Conservation (phyloP, 345 rosid genomes). For the Odontarrhena argentea region DNA sequence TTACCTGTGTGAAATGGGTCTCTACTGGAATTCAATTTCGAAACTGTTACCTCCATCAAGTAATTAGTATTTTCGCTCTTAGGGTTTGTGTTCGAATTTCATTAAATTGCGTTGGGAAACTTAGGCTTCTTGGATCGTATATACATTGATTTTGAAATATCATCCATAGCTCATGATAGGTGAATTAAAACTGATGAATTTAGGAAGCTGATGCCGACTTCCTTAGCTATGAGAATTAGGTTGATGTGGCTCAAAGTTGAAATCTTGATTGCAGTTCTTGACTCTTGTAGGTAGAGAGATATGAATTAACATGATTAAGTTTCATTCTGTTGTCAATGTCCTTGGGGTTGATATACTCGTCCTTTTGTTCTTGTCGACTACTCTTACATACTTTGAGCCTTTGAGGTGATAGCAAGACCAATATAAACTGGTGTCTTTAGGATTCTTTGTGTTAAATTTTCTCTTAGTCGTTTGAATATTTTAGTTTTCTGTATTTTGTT, state of each 20-base stretch:
- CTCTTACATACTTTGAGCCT: no score
- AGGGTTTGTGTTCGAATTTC: neutral
- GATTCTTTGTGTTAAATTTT: neutral
- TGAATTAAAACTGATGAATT: neutral
- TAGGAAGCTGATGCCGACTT: conserved; percentile 1
- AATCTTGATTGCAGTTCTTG: conserved; percentile 3
- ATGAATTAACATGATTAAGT: neutral
- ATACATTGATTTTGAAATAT: neutral
- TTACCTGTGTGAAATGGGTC: conserved; percentile 6
- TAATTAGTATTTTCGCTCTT: conserved; percentile 11
- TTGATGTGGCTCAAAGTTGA: neutral
- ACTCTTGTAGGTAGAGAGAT: neutral
- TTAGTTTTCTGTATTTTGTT: neutral
- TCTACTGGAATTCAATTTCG: conserved; percentile 1
- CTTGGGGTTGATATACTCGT: neutral
- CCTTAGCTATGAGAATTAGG: neutral
- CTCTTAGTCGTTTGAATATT: neutral
- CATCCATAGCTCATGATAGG: neutral
- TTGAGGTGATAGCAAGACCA: neutral
- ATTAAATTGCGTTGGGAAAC: neutral
- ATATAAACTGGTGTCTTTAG: neutral
- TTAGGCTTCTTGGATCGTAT: conserved; percentile 11
- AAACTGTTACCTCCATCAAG: neutral
- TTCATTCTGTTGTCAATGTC: neutral
- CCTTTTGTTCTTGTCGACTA: no score